These are phyloP conservation scores for Aegilops tauschii DNA, from an alignment of 176 grass and related monocot species.

Conservation along the genomic window DNA sequence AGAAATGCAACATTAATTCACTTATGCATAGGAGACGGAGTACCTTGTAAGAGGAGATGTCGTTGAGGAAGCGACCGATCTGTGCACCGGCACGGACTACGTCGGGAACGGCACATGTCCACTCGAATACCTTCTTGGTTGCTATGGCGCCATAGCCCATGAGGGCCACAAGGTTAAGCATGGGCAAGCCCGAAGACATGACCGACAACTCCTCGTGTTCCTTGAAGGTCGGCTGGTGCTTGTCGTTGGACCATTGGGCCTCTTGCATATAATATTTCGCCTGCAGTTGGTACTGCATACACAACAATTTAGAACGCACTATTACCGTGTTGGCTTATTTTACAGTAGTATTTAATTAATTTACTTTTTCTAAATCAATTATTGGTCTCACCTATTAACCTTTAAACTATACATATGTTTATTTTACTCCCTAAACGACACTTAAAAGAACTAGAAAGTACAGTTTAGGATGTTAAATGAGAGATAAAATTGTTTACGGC, in stretches of 20 bases:
- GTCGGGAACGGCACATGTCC: background rate
- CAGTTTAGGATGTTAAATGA: no score
- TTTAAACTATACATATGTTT: no score
- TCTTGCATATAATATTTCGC: conserved; percentile 23
- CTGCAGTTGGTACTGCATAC: conserved; percentile 9
- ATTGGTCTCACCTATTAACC: no score
- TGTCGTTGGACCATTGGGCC: conserved; percentile 23
- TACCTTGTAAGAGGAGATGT: conserved; percentile 17
- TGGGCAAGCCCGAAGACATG: background rate
- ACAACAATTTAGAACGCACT: no score
- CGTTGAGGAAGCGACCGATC: conserved; percentile 33
- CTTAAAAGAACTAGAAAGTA: no score
- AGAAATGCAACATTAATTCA: no score
- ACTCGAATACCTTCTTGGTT: conserved; percentile 21
- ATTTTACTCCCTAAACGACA: no score
- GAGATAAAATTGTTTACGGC: no score
- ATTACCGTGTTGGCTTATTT: no score
- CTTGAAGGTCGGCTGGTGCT: conserved; percentile 16
- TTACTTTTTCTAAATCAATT: no score
- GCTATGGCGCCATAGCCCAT: background rate
- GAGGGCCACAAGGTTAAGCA: background rate
- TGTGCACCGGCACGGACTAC: background rate
- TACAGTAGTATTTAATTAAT: no score
- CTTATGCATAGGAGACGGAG: no score
- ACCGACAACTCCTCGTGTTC: conserved; percentile 21